These are phyloP conservation scores for Ganoderma leucocontextum DNA, from an alignment of 1,284 basidiomycete genomes.

Conservation along the genomic window DNA sequence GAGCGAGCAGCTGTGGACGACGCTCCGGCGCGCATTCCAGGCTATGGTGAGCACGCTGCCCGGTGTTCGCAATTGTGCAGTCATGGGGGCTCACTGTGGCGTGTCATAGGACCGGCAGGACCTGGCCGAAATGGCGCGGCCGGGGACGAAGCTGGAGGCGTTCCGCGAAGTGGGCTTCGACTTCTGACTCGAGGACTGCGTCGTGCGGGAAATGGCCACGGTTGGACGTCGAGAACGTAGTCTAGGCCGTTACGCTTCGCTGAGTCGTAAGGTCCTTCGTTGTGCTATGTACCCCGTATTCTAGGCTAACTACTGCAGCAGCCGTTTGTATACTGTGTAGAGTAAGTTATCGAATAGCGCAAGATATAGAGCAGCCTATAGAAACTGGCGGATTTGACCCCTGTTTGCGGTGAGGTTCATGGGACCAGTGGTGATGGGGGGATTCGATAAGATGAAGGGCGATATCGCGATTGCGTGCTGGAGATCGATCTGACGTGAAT, in stretches of 20 bases:
- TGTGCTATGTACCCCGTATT: slow-evolving; percentile 27
- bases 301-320: slow-evolving; percentile 6
- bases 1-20: slow-evolving; percentile 90
- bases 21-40: slow-evolving; percentile 85
- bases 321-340: neutral
- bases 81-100: slow-evolving; percentile 7
- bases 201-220: neutral
- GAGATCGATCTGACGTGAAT: slow-evolving; percentile 38
- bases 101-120: slow-evolving; percentile 63
- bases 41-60: slow-evolving; percentile 69
- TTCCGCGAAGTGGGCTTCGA: slow-evolving; percentile 89
- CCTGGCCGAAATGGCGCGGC: slow-evolving; percentile 69
- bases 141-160: slow-evolving; percentile 62
- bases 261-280: slow-evolving; percentile 21
- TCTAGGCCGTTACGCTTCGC: neutral
- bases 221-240: neutral
- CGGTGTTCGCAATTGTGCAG: slow-evolving; percentile 15
- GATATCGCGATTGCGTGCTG: slow-evolving; percentile 30
- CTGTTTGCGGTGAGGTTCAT: neutral
- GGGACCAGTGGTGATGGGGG: slow-evolving; percentile 20
- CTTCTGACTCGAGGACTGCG: slow-evolving; percentile 58
- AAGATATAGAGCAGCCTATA: neutral
- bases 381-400: neutral
- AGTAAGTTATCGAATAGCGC: neutral
- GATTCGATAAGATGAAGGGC: slow-evolving; percentile 19